Evolutionary conservation across 202 grass and related monocot genomes (phyloP), one percentile per base, ranked within the genome.

Genomic region (Saccharum hybrid): DNA sequence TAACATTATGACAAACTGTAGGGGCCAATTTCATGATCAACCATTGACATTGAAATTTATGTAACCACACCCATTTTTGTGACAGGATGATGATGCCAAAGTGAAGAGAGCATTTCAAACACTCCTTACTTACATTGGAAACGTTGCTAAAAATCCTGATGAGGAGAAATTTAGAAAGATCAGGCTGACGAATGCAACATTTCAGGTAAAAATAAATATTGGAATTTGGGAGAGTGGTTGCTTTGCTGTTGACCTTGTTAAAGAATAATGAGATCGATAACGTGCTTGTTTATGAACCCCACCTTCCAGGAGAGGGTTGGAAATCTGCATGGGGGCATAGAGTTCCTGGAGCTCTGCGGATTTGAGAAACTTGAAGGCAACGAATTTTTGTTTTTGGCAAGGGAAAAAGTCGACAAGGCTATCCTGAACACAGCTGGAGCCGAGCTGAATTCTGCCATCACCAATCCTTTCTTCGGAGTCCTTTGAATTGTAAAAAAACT

Each of bases 101-200:
- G 93, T 96, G 31, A 94, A 91, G 83, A 96, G 86, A 84, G 96
- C 96, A 34, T 99, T 96, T 74, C 91, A 96, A 86, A 99, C 96
- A 36, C 96, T 99, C 63, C 91, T 96, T 67, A 92, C 91, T 30
- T 96, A 94, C 37, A 42, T 94, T 3, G 91, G 96, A 30, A 99
- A 99, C 28, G 88, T 94, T 9, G 93, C 82, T 23, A 94, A 90
- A 74, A 99, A 85, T 62, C 96, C 91, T 1, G 88, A 94, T 4
- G 93, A 96, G 79, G 96, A 99, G 71, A 99, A 96, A 89, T 99
- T 94, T 64, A 94, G 96, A 79, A 99, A 94, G 80, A 99, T 99
- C 76, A 87, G 96, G 28, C 77, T 96, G 4, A 86, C 62, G 45
- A 99, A 99, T 33, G 78, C 91, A 49, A 88, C 93, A 62, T 96